Base-by-base conservation (phyloP, 2,329 filamentous ascomycete species). In the Periconia sp. region DNA sequence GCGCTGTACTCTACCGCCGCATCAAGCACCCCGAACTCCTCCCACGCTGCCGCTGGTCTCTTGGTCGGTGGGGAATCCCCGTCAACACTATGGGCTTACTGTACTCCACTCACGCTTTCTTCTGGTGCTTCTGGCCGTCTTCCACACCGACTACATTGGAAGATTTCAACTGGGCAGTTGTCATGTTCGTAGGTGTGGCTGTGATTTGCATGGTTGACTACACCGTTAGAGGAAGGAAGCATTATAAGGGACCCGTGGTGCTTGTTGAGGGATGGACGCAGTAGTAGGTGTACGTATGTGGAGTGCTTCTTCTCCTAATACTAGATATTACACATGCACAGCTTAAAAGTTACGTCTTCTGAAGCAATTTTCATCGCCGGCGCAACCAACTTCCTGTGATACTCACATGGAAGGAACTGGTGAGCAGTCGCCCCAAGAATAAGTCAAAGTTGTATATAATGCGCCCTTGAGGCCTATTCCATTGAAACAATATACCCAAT, bases 61-160 rank as follows among this genome's bases (percentile, higher is more conserved):
- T 74, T 5, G 72, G 72, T 15, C 54, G 46, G 24, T 72, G 54
- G 54, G 71, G 70, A 7, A 47, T 73, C 1, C 55, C 63, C 2
- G 51, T 74, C 50, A 74, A 75, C 48, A 31, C 61, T n/a, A 46
- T 50, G 0, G 69, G 67, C 4, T 40, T 74, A 6, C 35, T 68
- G 8, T 75, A 71, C 39, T 49, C 60, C 3, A 42, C 50, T 3
- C 68, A 68, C 40, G 63, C 66, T 4, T 71, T 73, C 46, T 72
- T 74, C 48, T 74, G 70, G 68, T 64, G 63, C 22, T 72, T 73
- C 52, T 73, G 68, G 68, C 72, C 71, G 3, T 53, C 62, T 21
- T 47, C 50, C 4, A 64, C 60, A 6, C 62, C 62, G 11, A 53
- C 60, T 9, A 52, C 47, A 11, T 23, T 50, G 16, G 52, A 52